Evolutionary conservation across 148 eudicot genomes (phyloP).

Genomic region (Chenopodium suecicum): DNA sequence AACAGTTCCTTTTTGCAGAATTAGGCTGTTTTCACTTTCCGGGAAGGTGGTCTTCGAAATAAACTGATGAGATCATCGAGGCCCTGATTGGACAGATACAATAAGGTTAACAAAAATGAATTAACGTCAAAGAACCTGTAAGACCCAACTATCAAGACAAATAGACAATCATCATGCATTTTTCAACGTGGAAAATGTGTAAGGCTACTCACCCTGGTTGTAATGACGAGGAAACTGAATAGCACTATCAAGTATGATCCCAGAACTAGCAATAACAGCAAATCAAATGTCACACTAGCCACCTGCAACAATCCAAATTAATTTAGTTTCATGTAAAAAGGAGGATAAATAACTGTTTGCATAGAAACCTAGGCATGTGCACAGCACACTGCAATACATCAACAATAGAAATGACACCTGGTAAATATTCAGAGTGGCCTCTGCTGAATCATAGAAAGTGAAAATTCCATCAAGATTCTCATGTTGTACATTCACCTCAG

Average conservation of each 20-base stretch:
- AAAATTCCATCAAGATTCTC: conserved; percentile 75
- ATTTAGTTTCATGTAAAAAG: background rate
- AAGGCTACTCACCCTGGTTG: conserved; percentile 60
- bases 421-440: conserved; percentile 64
- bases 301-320: conserved; percentile 56
- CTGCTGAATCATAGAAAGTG: conserved; percentile 78
- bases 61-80: conserved; percentile 56
- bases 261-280: conserved; percentile 82
- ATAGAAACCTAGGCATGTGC: background rate
- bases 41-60: conserved; percentile 51
- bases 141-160: background rate
- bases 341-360: background rate
- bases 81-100: conserved; percentile 32
- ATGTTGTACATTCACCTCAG: conserved; percentile 71
- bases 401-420: conserved; percentile 48
- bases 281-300: conserved; percentile 91
- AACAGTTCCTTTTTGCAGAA: background rate
- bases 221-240: conserved; percentile 87
- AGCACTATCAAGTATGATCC: conserved; percentile 91
- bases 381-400: background rate
- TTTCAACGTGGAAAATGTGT: background rate
- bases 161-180: background rate
- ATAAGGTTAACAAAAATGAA: background rate
- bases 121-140: background rate
- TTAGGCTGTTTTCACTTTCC: conserved; percentile 46